Evolutionary conservation across 306 rosid species (phyloP), one percentile per base, ranked within the genome.

Genomic region (Vachellia collinsii): DNA sequence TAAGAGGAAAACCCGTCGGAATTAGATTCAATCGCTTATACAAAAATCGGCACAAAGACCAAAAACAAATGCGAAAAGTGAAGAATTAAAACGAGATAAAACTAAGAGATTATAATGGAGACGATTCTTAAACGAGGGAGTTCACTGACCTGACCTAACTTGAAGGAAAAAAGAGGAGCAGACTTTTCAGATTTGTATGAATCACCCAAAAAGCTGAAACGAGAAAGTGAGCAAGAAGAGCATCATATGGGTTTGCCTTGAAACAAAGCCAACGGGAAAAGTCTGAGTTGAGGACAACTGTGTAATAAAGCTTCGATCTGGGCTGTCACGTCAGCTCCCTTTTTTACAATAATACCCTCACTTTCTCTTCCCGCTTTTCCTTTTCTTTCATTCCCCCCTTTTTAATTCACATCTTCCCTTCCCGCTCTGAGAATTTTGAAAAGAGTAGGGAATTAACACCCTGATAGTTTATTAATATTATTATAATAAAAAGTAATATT

Each of bases 231-330:
- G 25, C 41, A 16, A 50, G 56, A 29, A 29, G 54, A 3, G 13
- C 16, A 25, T 48, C 39, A 46, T 8, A 58, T 67, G 53, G 50
- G 41, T 39, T 70, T 25, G 73, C 1, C 7, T 70, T 59, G 22
- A 71, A 72, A 42, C 56, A 43, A 38, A 72, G 70, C 58, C 75
- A 53, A 72, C 51, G 11, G 36, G 65, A 71, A 71, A 70, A 39
- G 48, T 46, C 47, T 8, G 75, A 70, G 50, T 72, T 9, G 63
- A 56, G 4, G 34, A 56, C 63, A 56, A 20, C 63, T 56, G 63
- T 20, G 63, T 20, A 20, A 50, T 29, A 56, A 56, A 56, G 44
- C 70, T 76, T 72, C 76, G 20, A 41, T 64, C 71, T 61, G 8
- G 17, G 67, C 38, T 25, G 63, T 53, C 73, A 20, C 12, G 23